Percentiles rank a stretch among this genome's conserved stretches.
phyloP scores from a whole-genome alignment of 441 rosid genomes.

The Lepidium campestre region DNA sequence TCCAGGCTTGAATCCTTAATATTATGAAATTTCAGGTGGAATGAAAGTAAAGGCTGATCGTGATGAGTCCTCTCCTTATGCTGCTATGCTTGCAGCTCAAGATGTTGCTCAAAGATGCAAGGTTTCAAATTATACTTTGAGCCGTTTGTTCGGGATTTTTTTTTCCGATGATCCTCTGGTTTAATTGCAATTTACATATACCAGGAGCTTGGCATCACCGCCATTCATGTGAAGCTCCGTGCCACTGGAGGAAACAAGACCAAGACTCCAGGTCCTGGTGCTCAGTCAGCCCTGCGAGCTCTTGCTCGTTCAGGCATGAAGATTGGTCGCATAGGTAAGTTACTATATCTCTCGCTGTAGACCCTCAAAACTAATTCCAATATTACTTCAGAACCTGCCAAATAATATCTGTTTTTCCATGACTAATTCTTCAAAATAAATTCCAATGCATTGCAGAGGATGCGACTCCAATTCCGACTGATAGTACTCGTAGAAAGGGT shows the following conservation, averaged over 20 bases:
- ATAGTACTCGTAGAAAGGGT: conserved; percentile 26
- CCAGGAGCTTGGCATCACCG: conserved; percentile 77
- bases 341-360: conserved; percentile 43
- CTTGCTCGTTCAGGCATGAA: conserved; percentile 89
- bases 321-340: conserved; percentile 78
- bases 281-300: conserved; percentile 81
- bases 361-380: background rate
- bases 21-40: conserved; percentile 40
- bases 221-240: conserved; percentile 79
- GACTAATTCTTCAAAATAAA: no score
- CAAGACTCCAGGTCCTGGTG: conserved; percentile 90
- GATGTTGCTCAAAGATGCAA: conserved; percentile 67
- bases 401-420: background rate
- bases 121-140: conserved; percentile 26
- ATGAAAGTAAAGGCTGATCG: conserved; percentile 82
- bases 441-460: conserved; percentile 16
- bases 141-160: background rate
- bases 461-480: conserved; percentile 25
- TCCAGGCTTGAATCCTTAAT: background rate
- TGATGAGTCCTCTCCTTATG: conserved; percentile 78
- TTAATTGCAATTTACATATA: background rate
- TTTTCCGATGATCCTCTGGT: background rate
- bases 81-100: conserved; percentile 84
- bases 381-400: background rate
- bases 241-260: conserved; percentile 86